A percentile compares a stretch with the other conserved stretches of the same genome.
Conservation (phyloP, 2,329 filamentous ascomycete genomes). For the Aspergillus oerlinghausenensis region DNA sequence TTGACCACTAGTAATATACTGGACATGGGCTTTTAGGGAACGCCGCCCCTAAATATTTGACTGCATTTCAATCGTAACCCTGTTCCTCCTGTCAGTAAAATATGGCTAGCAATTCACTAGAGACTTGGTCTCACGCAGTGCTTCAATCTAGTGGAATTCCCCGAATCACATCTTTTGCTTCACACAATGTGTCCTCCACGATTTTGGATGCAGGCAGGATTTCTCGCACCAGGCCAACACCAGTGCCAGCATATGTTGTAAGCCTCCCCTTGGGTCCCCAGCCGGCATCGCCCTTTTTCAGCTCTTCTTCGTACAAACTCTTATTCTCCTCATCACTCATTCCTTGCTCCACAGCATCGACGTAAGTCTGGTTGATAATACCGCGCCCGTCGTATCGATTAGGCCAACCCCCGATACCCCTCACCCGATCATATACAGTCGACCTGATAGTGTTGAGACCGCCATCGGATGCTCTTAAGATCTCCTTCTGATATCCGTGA, state of each 20-base stretch:
- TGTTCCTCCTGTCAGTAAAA: neutral
- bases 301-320: constrained; percentile 44
- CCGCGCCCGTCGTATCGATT: constrained; percentile 54
- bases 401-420: constrained; percentile 58
- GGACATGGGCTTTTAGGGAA: neutral
- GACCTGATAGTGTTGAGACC: constrained; percentile 48
- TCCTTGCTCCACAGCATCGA: constrained; percentile 37
- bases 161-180: constrained; percentile 24
- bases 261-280: constrained; percentile 53
- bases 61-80: neutral
- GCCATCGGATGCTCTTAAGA: constrained; percentile 48
- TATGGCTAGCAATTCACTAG: neutral
- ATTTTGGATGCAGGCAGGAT: constrained; percentile 50
- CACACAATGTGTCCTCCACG: constrained; percentile 44
- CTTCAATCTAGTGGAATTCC: neutral
- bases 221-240: constrained; percentile 54
- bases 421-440: constrained; percentile 50
- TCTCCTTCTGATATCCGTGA: constrained; percentile 47
- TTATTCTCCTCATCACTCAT: constrained; percentile 39
- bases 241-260: constrained; percentile 60
- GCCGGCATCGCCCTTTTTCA: constrained; percentile 48
- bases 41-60: neutral
- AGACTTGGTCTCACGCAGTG: neutral
- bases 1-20: constrained; percentile 8
- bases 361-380: constrained; percentile 52